Percentiles rank a stretch among this genome's conserved stretches.
phyloP scores from a whole-genome alignment of 1,139 yeast species.

The Debaryomyces udenii region DNA sequence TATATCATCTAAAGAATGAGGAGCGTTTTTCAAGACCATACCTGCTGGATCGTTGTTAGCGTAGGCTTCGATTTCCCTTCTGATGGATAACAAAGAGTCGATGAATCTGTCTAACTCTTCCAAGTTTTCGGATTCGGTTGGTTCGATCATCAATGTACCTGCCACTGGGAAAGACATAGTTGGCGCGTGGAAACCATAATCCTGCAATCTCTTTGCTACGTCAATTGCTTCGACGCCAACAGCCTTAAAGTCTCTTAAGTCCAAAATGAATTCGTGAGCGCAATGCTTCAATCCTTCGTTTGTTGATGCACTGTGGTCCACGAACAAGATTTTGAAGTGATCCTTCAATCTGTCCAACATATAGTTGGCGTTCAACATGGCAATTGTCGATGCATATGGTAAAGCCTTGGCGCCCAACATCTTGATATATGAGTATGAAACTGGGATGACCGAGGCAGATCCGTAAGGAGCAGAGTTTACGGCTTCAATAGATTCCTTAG shows the following conservation, averaged over 20 bases:
- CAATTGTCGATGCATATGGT: slow-evolving; percentile 83
- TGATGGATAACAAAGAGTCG: slow-evolving; percentile 81
- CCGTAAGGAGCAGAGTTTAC: slow-evolving; percentile 96
- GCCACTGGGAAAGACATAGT: slow-evolving; percentile 99
- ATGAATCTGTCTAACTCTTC: slow-evolving; percentile 89
- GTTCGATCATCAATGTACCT: slow-evolving; percentile 96
- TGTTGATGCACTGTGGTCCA: slow-evolving; percentile 48
- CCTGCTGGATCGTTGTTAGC: slow-evolving; percentile 70
- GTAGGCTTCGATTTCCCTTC: slow-evolving; percentile 78
- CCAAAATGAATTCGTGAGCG: slow-evolving; percentile 96
- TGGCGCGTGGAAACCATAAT: slow-evolving; percentile 98
- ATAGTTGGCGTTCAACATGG: slow-evolving; percentile 93
- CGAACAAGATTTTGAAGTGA: slow-evolving; percentile 75
- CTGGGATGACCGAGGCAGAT: slow-evolving; percentile 90
- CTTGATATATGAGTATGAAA: slow-evolving; percentile 92
- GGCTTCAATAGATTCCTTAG: slow-evolving; percentile 64
- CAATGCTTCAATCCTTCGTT: slow-evolving; percentile 71
- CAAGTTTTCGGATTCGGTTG: slow-evolving; percentile 91
- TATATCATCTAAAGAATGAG: slow-evolving; percentile 85
- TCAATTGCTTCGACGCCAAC: slow-evolving; percentile 92
- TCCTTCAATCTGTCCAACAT: slow-evolving; percentile 79
- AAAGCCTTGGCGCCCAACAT: slow-evolving; percentile 86
- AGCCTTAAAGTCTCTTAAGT: slow-evolving; percentile 80
- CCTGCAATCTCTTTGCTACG: slow-evolving; percentile 94
- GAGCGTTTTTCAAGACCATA: slow-evolving; percentile 81